These are phyloP conservation scores for Emmonsiellopsis sp. DNA, from an alignment of 2,329 filamentous ascomycete species.

Conservation along the genomic window DNA sequence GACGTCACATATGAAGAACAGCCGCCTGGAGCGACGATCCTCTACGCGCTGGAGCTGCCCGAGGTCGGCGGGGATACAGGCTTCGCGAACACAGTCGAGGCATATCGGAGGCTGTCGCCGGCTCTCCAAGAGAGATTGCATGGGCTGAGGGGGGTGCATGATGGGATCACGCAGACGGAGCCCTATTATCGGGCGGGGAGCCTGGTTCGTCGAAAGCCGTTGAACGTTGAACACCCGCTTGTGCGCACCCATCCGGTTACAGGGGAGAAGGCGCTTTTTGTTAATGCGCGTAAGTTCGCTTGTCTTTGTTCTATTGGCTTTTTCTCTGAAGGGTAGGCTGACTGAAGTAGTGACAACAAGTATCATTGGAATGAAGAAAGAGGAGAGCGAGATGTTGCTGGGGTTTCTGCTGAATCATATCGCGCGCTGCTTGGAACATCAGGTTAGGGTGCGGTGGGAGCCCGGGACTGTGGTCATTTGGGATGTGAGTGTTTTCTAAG, in stretches of 20 bases:
- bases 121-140: constrained; percentile 72
- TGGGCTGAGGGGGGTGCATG: constrained; percentile 50
- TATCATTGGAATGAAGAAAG: constrained; percentile 76
- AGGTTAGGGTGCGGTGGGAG: constrained; percentile 67
- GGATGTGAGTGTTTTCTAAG: constrained; percentile 44
- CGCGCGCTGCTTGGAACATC: constrained; percentile 61
- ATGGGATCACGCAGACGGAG: constrained; percentile 59
- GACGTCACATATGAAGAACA: constrained; percentile 84
- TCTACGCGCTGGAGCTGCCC: constrained; percentile 76
- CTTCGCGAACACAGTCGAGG: constrained; percentile 69
- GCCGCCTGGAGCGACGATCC: constrained; percentile 79
- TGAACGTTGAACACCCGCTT: constrained; percentile 65
- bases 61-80: constrained; percentile 74
- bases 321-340: neutral
- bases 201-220: constrained; percentile 65
- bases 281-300: constrained; percentile 69
- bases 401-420: constrained; percentile 72
- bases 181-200: constrained; percentile 57
- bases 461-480: constrained; percentile 71
- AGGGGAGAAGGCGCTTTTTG: constrained; percentile 72
- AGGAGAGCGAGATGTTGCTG: constrained; percentile 69
- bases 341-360: constrained; percentile 56
- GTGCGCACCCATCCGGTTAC: constrained; percentile 77
- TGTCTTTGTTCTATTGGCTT: neutral
- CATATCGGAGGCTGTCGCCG: constrained; percentile 71